These are phyloP conservation scores for Maudiozyma barnettii DNA, from an alignment of 805 yeast genomes.

Conservation along the genomic window DNA sequence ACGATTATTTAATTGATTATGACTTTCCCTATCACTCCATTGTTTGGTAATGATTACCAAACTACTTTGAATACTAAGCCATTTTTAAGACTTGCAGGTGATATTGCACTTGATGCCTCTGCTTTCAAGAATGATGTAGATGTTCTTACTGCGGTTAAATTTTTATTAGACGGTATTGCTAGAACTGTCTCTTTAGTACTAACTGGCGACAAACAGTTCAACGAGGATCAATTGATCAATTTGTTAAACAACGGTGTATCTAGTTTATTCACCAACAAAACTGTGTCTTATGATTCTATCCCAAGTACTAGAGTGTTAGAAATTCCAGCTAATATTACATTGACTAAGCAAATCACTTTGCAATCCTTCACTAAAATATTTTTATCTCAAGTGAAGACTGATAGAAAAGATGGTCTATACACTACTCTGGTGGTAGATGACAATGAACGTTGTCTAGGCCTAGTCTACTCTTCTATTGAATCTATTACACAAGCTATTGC, in stretches of 20 bases:
- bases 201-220: constrained; percentile 15
- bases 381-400: constrained; percentile 52
- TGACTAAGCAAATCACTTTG: constrained; percentile 11
- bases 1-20: constrained; percentile 9
- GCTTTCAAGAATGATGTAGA: constrained; percentile 12
- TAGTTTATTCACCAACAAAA: constrained; percentile 29
- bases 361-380: constrained; percentile 23
- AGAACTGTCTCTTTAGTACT: constrained; percentile 23
- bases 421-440: constrained; percentile 73
- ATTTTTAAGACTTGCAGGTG: constrained; percentile 20
- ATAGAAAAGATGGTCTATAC: constrained; percentile 76
- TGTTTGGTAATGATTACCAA: constrained; percentile 16
- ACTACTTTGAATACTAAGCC: constrained; percentile 11
- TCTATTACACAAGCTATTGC: constrained; percentile 76
- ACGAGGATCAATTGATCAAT: constrained; percentile 38
- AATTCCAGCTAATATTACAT: neutral
- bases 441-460: constrained; percentile 68
- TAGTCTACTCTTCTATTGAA: constrained; percentile 81
- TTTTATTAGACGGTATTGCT: constrained; percentile 7
- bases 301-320: constrained; percentile 39
- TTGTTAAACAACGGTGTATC: constrained; percentile 55
- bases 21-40: constrained; percentile 34
- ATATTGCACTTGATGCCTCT: constrained; percentile 20
- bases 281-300: constrained; percentile 28
- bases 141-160: constrained; percentile 10